Conservation (phyloP, 148 eudicot species). For the Chenopodium quinoa region DNA sequence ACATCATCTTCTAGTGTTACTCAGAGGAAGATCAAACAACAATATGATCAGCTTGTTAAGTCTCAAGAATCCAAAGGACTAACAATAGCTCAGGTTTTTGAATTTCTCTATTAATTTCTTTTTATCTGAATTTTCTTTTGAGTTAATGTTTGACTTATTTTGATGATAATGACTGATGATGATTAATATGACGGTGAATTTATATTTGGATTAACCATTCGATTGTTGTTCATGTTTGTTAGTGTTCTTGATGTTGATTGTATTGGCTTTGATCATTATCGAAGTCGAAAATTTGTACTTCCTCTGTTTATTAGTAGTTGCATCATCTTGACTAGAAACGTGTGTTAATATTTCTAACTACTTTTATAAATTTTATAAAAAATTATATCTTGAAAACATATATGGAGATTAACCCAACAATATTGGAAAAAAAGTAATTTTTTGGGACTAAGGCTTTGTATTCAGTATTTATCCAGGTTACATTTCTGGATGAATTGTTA, state of each 20-base stretch:
- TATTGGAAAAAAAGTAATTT: no score
- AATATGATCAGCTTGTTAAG: not conserved
- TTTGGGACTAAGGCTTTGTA: no score
- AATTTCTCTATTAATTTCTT: not conserved
- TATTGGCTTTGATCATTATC: not conserved
- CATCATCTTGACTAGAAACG: no score
- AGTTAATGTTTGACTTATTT: no score
- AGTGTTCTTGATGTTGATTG: not conserved
- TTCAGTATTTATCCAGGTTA: not conserved
- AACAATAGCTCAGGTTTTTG: not conserved
- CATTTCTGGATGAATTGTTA: not conserved
- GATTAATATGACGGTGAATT: no score
- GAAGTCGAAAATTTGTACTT: not conserved
- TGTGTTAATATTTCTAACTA: no score
- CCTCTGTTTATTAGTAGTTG: no score
- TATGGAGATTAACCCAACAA: no score
- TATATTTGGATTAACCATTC: no score
- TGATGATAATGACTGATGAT: not conserved
- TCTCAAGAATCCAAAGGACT: not conserved
- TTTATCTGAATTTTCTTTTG: no score
- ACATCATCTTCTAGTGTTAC: not conserved
- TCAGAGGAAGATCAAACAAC: not conserved
- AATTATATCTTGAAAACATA: no score
- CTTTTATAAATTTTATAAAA: no score
- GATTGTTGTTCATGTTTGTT: not conserved